Percentiles rank a stretch among this genome's conserved stretches.
These are phyloP conservation scores for Lichtheimia ornata DNA, from an alignment of 371 early-diverging fungal genomes.

Conservation along the genomic window DNA sequence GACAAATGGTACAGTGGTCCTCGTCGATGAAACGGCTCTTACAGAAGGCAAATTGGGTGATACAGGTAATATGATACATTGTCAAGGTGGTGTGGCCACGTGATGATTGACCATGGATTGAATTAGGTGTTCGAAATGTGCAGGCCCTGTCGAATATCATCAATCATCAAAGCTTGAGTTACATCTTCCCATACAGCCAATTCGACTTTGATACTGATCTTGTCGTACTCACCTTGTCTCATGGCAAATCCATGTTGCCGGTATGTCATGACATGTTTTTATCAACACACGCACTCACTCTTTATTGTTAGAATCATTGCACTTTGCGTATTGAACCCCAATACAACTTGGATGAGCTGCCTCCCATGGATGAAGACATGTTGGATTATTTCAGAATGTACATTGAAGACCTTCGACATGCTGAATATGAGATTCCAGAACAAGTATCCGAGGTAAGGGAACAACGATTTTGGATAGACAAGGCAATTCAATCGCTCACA, in stretches of 20 bases:
- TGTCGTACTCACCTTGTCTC: conserved; percentile 50
- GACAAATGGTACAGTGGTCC: conserved; percentile 52
- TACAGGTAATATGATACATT: conserved; percentile 31
- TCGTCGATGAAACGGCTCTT: conserved; percentile 63
- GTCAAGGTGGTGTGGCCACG: too few relatives aligned
- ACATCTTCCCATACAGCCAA: conserved; percentile 62
- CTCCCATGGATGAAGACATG: conserved; percentile 27
- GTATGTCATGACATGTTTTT: conserved; percentile 34
- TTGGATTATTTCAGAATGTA: conserved; percentile 49
- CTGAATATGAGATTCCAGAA: conserved; percentile 53
- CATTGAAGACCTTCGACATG: conserved; percentile 44
- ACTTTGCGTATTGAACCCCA: conserved; percentile 37
- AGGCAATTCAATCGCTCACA: too few relatives aligned
- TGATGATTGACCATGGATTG: too few relatives aligned
- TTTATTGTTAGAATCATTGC: conserved; percentile 45
- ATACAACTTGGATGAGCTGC: conserved; percentile 10
- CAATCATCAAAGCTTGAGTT: conserved; percentile 54
- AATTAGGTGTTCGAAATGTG: conserved; percentile 60
- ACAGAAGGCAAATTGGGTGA: conserved; percentile 64
- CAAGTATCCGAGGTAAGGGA: conserved; percentile 52
- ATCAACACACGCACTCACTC: not conserved
- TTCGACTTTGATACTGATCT: conserved; percentile 65
- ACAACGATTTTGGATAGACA: not conserved
- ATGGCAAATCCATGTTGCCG: conserved; percentile 58
- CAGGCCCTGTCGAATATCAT: conserved; percentile 58